Conservation (phyloP, 768 basidiomycete species). For the Termitomyces sp. region DNA sequence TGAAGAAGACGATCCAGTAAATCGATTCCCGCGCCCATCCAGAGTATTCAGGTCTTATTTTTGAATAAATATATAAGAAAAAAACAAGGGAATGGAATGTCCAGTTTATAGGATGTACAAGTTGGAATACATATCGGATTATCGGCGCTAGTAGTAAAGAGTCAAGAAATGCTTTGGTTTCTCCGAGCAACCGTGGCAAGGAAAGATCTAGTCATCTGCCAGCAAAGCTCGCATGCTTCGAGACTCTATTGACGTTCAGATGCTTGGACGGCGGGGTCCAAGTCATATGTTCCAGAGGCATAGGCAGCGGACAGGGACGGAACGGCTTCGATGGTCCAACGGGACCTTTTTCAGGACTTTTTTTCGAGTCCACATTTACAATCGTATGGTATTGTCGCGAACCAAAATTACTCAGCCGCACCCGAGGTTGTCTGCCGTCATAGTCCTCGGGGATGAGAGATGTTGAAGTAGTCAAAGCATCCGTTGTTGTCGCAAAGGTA, state of each 20-base stretch:
- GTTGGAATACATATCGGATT: background rate
- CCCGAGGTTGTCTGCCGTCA: conserved; percentile 13
- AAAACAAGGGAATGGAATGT: background rate
- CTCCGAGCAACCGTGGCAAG: background rate
- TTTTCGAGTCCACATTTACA: conserved; percentile 3
- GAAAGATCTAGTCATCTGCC: conserved; percentile 26
- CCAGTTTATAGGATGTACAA: too few species aligned
- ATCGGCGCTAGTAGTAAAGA: background rate
- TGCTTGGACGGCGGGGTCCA: conserved; percentile 15
- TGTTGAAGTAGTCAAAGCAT: conserved; percentile 12
- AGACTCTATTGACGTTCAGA: conserved; percentile 21
- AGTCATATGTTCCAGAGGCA: conserved; percentile 49
- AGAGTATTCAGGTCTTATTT: background rate
- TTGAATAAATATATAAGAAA: background rate
- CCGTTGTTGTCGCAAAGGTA: conserved; percentile 1
- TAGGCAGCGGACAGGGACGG: conserved; percentile 47
- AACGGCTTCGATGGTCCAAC: conserved; percentile 16
- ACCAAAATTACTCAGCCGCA: conserved; percentile 14
- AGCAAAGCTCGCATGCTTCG: conserved; percentile 31
- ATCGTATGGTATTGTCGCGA: conserved; percentile 6
- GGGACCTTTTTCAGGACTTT: background rate
- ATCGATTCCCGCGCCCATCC: too few species aligned
- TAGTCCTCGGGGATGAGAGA: conserved; percentile 16
- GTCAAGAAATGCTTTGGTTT: background rate
- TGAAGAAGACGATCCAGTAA: background rate